Percentiles rank a stretch among this genome's conserved stretches.
phyloP scores from a whole-genome alignment of 345 rosid genomes.

The Alliaria petiolata region DNA sequence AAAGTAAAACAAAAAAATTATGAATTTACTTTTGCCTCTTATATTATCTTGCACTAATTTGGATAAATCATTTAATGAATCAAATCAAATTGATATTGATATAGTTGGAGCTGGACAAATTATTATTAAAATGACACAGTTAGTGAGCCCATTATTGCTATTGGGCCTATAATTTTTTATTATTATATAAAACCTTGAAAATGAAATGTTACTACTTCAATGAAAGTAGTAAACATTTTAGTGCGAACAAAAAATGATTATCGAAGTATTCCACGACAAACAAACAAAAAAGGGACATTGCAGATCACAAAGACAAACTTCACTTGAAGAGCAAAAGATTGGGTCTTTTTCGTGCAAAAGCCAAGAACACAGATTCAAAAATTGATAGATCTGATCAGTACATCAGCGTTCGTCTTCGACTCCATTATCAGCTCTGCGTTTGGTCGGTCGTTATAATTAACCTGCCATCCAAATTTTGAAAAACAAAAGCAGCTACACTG shows the following conservation, averaged over 20 bases:
- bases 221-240: too few species aligned
- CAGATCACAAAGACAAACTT: background rate
- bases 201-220: too few species aligned
- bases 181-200: too few species aligned
- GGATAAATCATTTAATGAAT: background rate
- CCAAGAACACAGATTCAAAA: slow-evolving; percentile 18
- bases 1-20: background rate
- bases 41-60: background rate
- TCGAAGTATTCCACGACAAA: background rate
- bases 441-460: slow-evolving; percentile 73
- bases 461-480: slow-evolving; percentile 43
- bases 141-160: background rate
- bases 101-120: background rate
- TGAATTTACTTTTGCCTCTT: background rate
- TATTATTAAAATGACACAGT: too few species aligned
- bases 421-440: slow-evolving; percentile 79
- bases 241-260: background rate
- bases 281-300: background rate
- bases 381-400: slow-evolving; percentile 55
- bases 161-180: too few species aligned
- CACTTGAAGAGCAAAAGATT: background rate
- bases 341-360: background rate
- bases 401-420: slow-evolving; percentile 68
- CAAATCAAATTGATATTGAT: background rate
- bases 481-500: background rate